Percentiles rank a stretch among this genome's conserved stretches.
Conservation (phyloP, 1,139 yeast species). For the Williopsis jadinii region DNA sequence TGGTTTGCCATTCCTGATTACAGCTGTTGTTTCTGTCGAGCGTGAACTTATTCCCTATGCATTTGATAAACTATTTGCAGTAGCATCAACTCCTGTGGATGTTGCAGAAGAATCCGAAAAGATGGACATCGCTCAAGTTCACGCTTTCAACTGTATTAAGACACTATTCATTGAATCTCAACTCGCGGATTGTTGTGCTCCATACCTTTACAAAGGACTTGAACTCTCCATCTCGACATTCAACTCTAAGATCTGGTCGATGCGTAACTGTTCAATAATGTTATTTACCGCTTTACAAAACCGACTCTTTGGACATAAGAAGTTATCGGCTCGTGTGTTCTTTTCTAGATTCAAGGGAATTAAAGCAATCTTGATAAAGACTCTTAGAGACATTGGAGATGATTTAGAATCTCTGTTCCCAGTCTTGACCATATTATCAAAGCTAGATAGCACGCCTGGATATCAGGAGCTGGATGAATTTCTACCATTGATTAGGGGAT, state of each 20-base stretch:
- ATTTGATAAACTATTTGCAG: slow-evolving; percentile 40
- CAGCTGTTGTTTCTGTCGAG: slow-evolving; percentile 63
- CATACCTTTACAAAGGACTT: slow-evolving; percentile 51
- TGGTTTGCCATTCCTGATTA: slow-evolving; percentile 74
- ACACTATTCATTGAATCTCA: slow-evolving; percentile 67
- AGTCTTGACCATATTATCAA: slow-evolving; percentile 60
- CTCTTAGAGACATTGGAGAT: slow-evolving; percentile 35
- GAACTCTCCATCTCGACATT: slow-evolving; percentile 56
- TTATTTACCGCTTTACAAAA: slow-evolving; percentile 77
- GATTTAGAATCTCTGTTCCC: slow-evolving; percentile 62
- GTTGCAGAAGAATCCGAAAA: slow-evolving; percentile 43
- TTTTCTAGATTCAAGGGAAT: slow-evolving; percentile 57
- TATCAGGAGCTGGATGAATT: slow-evolving; percentile 46
- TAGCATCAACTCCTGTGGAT: slow-evolving; percentile 46
- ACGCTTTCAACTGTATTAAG: slow-evolving; percentile 81
- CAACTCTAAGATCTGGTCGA: slow-evolving; percentile 68
- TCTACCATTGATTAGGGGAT: slow-evolving; percentile 35
- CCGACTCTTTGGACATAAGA: slow-evolving; percentile 64
- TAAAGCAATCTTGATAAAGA: slow-evolving; percentile 38
- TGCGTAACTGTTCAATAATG: slow-evolving; percentile 91
- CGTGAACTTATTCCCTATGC: slow-evolving; percentile 38
- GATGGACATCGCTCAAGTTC: slow-evolving; percentile 82
- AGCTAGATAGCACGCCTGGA: slow-evolving; percentile 55
- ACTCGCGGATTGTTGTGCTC: slow-evolving; percentile 45
- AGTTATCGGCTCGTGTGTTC: slow-evolving; percentile 55